A percentile compares a stretch with the other conserved stretches of the same genome.
These are phyloP conservation scores for Phyllosticta paracitricarpa DNA, from an alignment of 2,329 filamentous ascomycete genomes.

Conservation along the genomic window DNA sequence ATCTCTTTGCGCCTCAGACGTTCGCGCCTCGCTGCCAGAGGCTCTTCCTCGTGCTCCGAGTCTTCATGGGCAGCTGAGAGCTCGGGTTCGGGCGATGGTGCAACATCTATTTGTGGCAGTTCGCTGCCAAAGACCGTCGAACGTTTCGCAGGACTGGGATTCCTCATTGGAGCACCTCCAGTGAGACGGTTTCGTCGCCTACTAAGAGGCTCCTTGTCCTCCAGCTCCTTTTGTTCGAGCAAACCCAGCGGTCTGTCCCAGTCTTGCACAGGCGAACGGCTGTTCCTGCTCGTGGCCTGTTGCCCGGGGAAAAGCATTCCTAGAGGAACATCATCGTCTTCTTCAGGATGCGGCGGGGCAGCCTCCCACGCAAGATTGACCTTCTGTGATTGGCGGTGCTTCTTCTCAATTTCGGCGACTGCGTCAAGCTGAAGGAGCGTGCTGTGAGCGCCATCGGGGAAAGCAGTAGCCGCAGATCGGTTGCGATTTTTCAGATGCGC, in stretches of 20 bases:
- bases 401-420: constrained; percentile 74
- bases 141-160: constrained; percentile 17
- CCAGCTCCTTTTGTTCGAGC: constrained; percentile 71
- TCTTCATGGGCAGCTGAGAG: constrained; percentile 20
- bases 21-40: constrained; percentile 54
- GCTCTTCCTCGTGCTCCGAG: constrained; percentile 46
- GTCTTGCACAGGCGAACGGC: constrained; percentile 16
- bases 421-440: constrained; percentile 86
- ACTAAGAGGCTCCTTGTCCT: constrained; percentile 86
- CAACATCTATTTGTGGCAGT: neutral
- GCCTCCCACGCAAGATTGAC: constrained; percentile 90
- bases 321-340: constrained; percentile 73
- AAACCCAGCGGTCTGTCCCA: constrained; percentile 60
- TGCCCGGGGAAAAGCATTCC: constrained; percentile 65
- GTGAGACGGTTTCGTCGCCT: constrained; percentile 64
- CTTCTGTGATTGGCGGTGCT: constrained; percentile 61
- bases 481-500: constrained; percentile 76
- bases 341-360: constrained; percentile 29
- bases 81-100: constrained; percentile 1
- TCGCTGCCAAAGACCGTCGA: neutral
- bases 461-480: constrained; percentile 52
- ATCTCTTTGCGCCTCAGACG: constrained; percentile 52
- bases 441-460: constrained; percentile 73
- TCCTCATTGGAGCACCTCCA: constrained; percentile 42
- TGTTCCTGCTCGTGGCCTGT: constrained; percentile 24